Base-by-base conservation (phyloP, 768 basidiomycete genomes). In the Agrocybe pediades region DNA sequence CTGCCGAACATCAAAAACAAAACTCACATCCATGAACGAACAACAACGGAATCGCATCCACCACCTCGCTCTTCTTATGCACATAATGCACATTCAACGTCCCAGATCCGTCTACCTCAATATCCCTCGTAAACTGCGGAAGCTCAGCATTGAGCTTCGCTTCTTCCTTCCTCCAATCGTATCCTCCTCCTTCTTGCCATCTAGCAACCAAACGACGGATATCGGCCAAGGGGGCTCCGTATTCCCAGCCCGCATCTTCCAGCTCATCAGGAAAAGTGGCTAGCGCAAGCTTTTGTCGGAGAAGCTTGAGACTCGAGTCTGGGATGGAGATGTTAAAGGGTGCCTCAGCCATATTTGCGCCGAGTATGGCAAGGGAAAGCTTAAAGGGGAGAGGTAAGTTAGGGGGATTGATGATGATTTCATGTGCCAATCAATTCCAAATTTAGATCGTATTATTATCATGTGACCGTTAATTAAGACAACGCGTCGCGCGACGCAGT, bases 81-180 rank as follows among this genome's bases (percentile, higher is more conserved):
- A 85, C 74, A 49, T 83, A 86, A 55, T 87, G 84, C 5, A 85
- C 74, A 36, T 72, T 69, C 41, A 78, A 52, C 2, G 63, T 51
- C 0, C 75, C 81, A 49, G 75, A 76, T 4, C 70, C 73, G 7
- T 76, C 76, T 1, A 85, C 74, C 1, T 71, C 64, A 26, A 86
- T 74, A 33, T 80, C 76, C n/a, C 73, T 65, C 1, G 76, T 84
- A 62, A 80, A 86, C 67, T 84, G 82, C 1, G 83, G 80, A 1
- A 87, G 55, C 41, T 76, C 73, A 1, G 63, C 63, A 58, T 87
- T 86, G 53, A 87, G 65, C 13, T 63, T 63, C 0, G 68, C 71
- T 61, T 87, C 84, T 16, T 80, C 64, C 45, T 68, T 75, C 55
- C 75, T 70, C 84, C 85, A 87, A 66, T 86, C 75, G 55, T 79